phyloP scores from a whole-genome alignment of 2,329 filamentous ascomycete species.

The Beauveria caledonica region DNA sequence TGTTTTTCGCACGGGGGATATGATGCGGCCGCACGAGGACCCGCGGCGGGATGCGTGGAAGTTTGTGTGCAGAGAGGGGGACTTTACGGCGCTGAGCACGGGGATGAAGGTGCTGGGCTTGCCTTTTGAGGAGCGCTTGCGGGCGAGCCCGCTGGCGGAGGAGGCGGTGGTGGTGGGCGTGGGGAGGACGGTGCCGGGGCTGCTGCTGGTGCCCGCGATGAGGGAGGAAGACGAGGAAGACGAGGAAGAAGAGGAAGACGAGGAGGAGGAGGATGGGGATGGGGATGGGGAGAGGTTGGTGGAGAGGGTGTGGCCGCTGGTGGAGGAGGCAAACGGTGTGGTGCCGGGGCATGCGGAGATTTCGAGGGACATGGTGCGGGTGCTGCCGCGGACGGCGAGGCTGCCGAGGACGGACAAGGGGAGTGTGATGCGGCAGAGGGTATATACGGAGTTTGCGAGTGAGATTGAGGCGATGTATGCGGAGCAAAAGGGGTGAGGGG shows the following conservation, averaged over 20 bases:
- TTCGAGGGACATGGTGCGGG: not conserved
- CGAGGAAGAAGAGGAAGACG: not conserved
- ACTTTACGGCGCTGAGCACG: constrained; percentile 4
- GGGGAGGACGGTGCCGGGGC: not conserved
- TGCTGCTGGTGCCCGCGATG: not conserved
- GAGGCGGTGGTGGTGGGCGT: not conserved
- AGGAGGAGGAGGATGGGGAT: not conserved
- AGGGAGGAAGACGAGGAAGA: not conserved
- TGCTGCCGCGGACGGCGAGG: not conserved
- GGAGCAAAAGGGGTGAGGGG: not conserved
- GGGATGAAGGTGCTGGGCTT: not conserved
- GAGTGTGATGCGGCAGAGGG: not conserved
- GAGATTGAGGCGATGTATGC: constrained; percentile 5
- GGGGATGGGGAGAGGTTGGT: not conserved
- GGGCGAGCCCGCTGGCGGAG: not conserved
- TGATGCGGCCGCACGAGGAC: not conserved
- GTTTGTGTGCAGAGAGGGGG: not conserved
- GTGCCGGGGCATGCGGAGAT: not conserved
- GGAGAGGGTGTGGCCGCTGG: not conserved
- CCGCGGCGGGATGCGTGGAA: not conserved
- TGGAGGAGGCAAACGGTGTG: not conserved
- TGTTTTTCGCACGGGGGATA: not conserved
- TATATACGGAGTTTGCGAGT: not conserved
- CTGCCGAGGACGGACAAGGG: constrained; percentile 8
- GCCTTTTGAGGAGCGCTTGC: constrained; percentile 2